Base-by-base conservation (phyloP, 2,329 filamentous ascomycete species). In the Penicillium sp. region DNA sequence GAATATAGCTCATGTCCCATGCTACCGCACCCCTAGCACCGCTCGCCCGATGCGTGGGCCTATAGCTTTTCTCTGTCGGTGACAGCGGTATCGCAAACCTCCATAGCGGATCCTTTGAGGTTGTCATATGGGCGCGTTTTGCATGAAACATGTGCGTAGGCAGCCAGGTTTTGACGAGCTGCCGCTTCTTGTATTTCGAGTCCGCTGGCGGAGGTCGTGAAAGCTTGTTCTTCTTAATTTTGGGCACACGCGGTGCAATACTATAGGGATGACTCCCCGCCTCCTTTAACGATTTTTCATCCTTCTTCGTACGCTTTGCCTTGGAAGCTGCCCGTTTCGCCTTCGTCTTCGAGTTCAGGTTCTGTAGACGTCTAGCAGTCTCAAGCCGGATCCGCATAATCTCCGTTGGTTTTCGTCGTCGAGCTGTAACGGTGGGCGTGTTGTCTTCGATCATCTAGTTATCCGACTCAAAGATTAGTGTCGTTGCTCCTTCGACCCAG, bases 1-100 rank as follows among this genome's bases (percentile, higher is more conserved):
- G 91, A 81, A 95, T 90, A 74, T 97, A 99, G 75, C 93, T 98
- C 82, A 88, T 91, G 77, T 99, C 95, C 93, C 94, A 98, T 1
- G 89, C 89, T 48, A 98, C 83, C 23, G 90, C 90, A 5, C 95
- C 93, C 66, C 89, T 87, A 56, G 89, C 84, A 30, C 88, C 88
- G 56, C 88, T 87, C 23, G 92, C 90, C 66, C 93, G 88, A 80
- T 98, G 93, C 0, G 92, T 95, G 50, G 92, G 88, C 55, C 95
- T 84, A 74, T 97, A 97, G 56, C 90, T 89, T 81, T 99, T 99
- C 73, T 92, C 89, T 30, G 91, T 96, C 0, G 94, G 92, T 5
- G 91, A 92, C 66, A 96, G 76, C 0, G 93, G 92, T 26, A 98
- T 81, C 0, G 92, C 88, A 76, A 97, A 97, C 46, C 93, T 86